Evolutionary conservation across 331 rosid species (phyloP), one percentile per base, ranked within the genome.

Genomic region (Malus hybrid): DNA sequence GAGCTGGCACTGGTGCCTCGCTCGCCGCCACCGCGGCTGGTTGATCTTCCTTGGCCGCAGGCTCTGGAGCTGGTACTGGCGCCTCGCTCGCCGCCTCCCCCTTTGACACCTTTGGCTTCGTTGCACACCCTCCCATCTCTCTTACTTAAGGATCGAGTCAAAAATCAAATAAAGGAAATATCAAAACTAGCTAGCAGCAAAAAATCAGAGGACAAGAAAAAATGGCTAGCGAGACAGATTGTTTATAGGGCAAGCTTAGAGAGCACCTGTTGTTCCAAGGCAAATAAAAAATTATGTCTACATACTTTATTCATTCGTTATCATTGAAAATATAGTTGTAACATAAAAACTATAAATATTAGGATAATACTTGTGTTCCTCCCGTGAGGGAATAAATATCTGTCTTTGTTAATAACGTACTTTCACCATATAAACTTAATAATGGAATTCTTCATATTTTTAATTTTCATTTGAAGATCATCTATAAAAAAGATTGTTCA

Each of bases 41-140:
- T 14, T 9, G 33, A n/a, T 57, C 75, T 50, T 80, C 82, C 76
- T 72, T 81, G 22, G n/a, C 81, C 16, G 72, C 79, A 28, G 66
- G 53, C 78, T 81, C 83, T 36, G 89, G 85, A 30, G 84, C 60
- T 3, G 82, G 81, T 18, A 68, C 75, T 11, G 7, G 73, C 5
- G 24, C 78, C 2, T 19, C 65, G 6, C 22, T 29, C 1, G 22
- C 75, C 5, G 63, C 33, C 7, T 63, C 82, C 2, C 83, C 80
- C 75, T 85, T 80, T 1, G 60, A 66, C 11, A 84, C 91, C 84
- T 81, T 86, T 0, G 96, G 93, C 77, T 90, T 90, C 0, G 93
- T 85, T 1, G 93, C 91, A 71, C 96, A 90, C 61, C 84, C 96
- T 60, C 96, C 96, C 96, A 90, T 90, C 8, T 63, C 55, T 46